Base-by-base conservation (phyloP, 1,139 yeast genomes). In the Candida frijolesensis region DNA sequence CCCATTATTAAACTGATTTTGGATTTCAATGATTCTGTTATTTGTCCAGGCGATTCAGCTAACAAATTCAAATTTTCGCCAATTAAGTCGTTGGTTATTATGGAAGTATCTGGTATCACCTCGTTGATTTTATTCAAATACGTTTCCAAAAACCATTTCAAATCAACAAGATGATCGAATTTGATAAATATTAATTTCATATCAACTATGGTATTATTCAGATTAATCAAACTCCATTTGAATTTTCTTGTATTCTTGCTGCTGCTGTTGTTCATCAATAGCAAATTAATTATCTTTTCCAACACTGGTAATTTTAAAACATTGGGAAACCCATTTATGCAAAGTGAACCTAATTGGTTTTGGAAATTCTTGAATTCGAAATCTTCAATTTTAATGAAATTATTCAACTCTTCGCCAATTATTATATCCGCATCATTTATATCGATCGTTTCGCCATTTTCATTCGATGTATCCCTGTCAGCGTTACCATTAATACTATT, bases 301-400 rank as follows among this genome's bases (percentile, higher is more conserved):
- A 75, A 60, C 0, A 62, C 61, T 6, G 57, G 53, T 32, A 55
- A 58, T 33, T 66, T 61, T 9, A 76, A 53, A 30, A 61, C 60
- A 43, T 30, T 52, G 4, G 78, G 77, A 50, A 77, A 70, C 45
- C 65, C 64, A 33, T 64, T 64, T 8, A 79, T 57, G 1, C 69
- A 59, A 3, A 78, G 61, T 6, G 75, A 68, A 47, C 68, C 57
- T 3, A 77, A 50, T 52, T 79, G 82, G 27, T 77, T 72, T 32
- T 66, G 65, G 44, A 74, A 56, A 42, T 66, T 71, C 2, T 51
- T 51, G 0, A 79, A 78, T 2, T 55, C 51, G 25, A 77, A 65
- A 1, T 53, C 51, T 6, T 61, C 59, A 12, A 78, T 61, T 0
- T 65, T 68, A 2, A 64, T 55, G 44, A 58, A 61, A 9, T 51